Evolutionary conservation across 75 land plant genomes (phyloP).

Genomic region (Cupressus sempervirens): DNA sequence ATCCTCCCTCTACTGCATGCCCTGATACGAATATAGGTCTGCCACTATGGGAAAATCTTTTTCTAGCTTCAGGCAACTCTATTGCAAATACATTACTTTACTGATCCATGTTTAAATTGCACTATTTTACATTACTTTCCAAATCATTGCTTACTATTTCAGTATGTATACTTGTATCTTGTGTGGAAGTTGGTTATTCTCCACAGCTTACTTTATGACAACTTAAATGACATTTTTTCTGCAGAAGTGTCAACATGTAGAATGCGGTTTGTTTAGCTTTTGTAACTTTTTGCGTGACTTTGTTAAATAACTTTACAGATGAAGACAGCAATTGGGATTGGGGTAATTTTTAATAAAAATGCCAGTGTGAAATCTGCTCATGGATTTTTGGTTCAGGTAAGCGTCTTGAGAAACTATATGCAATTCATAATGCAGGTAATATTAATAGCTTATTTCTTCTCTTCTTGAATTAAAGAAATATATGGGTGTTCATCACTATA

Average conservation of each 20-base stretch:
- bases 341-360: constrained; percentile 24
- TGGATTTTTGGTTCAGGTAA: constrained; percentile 46
- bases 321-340: constrained; percentile 38
- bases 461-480: neutral
- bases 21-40: no score
- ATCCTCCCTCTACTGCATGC: no score
- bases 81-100: neutral
- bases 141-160: neutral
- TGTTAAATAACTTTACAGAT: constrained; percentile 13
- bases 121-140: neutral
- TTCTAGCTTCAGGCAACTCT: no score
- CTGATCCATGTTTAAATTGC: neutral
- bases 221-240: neutral
- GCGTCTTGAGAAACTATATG: neutral
- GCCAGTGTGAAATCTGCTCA: constrained; percentile 27
- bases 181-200: neutral
- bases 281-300: neutral
- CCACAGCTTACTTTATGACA: neutral
- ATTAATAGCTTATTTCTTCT: neutral
- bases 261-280: neutral
- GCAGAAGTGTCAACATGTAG: neutral
- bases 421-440: neutral
- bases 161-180: neutral
- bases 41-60: no score
- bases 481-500: neutral